Base-by-base conservation (phyloP, 2,329 filamentous ascomycete species). In the Diaporthe helianthi region DNA sequence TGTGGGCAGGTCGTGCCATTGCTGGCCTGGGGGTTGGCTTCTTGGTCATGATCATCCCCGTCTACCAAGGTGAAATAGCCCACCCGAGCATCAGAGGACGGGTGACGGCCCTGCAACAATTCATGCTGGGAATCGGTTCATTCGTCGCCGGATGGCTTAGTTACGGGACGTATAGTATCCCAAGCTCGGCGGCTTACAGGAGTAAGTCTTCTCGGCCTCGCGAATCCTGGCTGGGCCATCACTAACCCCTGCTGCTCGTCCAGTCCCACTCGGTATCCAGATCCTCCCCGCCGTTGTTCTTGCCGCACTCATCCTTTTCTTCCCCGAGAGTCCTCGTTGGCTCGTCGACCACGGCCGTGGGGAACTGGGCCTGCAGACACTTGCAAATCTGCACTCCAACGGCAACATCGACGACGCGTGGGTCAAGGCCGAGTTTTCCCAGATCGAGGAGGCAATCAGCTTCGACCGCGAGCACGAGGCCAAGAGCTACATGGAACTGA, bases 41-140 rank as follows among this genome's bases (percentile, higher is more conserved):
- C 67, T 72, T 83, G 67, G 76, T 77, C 41, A 81, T 80, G 79
- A 79, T 80, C 41, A 80, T 82, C 71, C 80, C 92, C 2, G 79
- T 94, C 0, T 95, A 94, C 77, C 92, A 94, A 76, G 92, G 91
- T 26, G 93, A 96, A 76, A 85, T 95, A 29, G 89, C 90, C 4
- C 93, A 95, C 76, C 93, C 93, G 1, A 86, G 85, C 69, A 95
- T 95, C 75, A 87, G 93, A 77, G 93, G 92, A 15, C 84, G 89
- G 72, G 86, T 96, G 38, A 94, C 92, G 0, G 87, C 89, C 36
- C 82, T 95, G 4, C 92, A 94, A 78, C 92, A 94, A 75, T 94
- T 94, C 76, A 94, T 94, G 92, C 78, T 95, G 64, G 92, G 92
- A 1, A 86, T 95, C 33, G 93, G 93, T 68, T 83, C 91, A 19